Percentiles rank a stretch among this genome's conserved stretches.
Evolutionary conservation across 2,329 filamentous ascomycete genomes (phyloP).

Genomic region (Coniosporium tulheliwenetii): DNA sequence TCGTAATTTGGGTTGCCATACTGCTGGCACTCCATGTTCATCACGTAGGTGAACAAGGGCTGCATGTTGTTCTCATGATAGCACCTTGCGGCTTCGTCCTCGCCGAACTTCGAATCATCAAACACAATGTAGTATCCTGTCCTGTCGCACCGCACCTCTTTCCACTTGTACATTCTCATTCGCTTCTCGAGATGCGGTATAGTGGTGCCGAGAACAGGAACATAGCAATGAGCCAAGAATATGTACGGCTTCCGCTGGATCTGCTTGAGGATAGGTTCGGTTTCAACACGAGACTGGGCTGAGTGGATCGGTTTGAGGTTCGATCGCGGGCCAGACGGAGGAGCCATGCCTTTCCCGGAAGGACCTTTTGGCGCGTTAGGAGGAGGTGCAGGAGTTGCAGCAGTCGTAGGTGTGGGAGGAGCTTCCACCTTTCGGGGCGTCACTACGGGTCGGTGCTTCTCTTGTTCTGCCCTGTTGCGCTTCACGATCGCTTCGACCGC

Average conservation of each 20-base stretch:
- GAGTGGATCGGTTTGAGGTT: conserved; percentile 31
- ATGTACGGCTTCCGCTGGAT: conserved; percentile 75
- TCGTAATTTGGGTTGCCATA: conserved; percentile 51
- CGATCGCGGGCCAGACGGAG: conserved; percentile 18
- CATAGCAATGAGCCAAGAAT: conserved; percentile 72
- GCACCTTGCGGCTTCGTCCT: conserved; percentile 68
- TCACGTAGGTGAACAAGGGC: conserved; percentile 78
- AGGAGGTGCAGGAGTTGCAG: conserved; percentile 39
- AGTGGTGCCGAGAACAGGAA: conserved; percentile 74
- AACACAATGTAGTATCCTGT: conserved; percentile 91
- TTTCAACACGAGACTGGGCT: conserved; percentile 43
- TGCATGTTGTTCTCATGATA: conserved; percentile 64
- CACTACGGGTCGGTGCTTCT: conserved; percentile 24
- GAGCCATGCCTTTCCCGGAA: conserved; percentile 35
- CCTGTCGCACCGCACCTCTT: conserved; percentile 68
- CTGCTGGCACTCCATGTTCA: conserved; percentile 75
- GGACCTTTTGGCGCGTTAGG: conserved; percentile 80
- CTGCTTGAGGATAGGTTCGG: conserved; percentile 48
- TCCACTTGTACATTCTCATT: conserved; percentile 66
- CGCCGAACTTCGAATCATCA: conserved; percentile 58
- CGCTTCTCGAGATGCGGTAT: conserved; percentile 82
- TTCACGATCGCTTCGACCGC: conserved; percentile 63
- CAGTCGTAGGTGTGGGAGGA: conserved; percentile 7
- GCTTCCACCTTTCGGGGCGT: conserved; percentile 12
- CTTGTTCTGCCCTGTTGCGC: conserved; percentile 47